phyloP scores from a whole-genome alignment of 176 grass and related monocot species.

The Elymus sibiricus region DNA sequence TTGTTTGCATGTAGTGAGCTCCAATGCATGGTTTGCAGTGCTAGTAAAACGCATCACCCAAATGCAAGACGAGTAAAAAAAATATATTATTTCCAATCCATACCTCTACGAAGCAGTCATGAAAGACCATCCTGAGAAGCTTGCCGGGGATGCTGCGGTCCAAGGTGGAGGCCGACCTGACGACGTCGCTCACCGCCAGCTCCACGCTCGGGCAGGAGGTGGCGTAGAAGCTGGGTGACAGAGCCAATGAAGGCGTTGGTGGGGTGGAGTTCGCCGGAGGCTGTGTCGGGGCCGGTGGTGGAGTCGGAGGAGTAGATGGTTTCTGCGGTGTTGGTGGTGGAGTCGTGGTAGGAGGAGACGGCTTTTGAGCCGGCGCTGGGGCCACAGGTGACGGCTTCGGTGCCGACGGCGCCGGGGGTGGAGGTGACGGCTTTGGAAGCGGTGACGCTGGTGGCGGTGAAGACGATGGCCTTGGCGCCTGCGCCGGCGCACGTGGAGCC shows the following conservation, averaged over 20 bases:
- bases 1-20: background rate
- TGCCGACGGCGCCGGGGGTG: background rate
- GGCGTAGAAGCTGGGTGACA: slow-evolving; percentile 69
- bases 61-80: background rate
- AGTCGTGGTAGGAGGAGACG: background rate
- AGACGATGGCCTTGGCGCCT: background rate
- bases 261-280: slow-evolving; percentile 4
- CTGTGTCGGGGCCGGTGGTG: background rate
- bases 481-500: background rate
- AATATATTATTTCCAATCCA: rapidly evolving
- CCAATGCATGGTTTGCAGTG: background rate
- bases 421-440: background rate
- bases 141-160: slow-evolving; percentile 72
- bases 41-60: background rate
- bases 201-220: slow-evolving; percentile 68
- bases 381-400: background rate
- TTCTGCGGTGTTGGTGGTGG: background rate
- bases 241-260: slow-evolving; percentile 24
- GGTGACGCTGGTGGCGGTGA: background rate
- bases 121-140: slow-evolving; percentile 88
- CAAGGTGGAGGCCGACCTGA: slow-evolving; percentile 46
- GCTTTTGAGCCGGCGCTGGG: background rate
- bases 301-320: background rate
- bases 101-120: slow-evolving; percentile 97
- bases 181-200: slow-evolving; percentile 63